phyloP scores from a whole-genome alignment of 495 filamentous ascomycete genomes.

The Daldinia grandis region DNA sequence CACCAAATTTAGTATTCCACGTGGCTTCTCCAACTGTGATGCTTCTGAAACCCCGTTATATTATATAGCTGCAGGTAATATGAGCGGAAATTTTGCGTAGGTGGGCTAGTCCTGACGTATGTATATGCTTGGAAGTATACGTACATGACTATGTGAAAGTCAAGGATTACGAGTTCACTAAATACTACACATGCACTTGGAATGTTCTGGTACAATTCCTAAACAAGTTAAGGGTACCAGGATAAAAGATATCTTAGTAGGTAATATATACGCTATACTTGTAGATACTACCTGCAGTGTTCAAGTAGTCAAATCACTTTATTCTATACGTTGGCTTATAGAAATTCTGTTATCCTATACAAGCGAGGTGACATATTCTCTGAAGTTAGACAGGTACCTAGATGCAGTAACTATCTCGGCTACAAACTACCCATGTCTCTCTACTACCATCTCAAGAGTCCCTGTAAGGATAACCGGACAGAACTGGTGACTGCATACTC shows the following conservation, averaged over 20 bases:
- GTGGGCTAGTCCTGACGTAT: slow-evolving; percentile 8
- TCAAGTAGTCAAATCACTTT: neutral
- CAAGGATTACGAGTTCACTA: neutral
- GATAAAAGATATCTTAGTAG: neutral
- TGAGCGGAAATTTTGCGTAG: slow-evolving; percentile 6
- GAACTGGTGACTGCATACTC: neutral
- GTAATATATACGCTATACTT: neutral
- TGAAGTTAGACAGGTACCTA: neutral
- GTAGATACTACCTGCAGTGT: neutral
- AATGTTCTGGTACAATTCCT: slow-evolving; percentile 13
- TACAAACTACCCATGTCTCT: neutral
- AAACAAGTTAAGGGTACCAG: neutral
- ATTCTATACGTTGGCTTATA: neutral
- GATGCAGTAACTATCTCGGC: neutral
- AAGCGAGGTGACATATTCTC: neutral
- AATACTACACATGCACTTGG: neutral
- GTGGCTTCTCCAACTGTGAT: slow-evolving; percentile 20
- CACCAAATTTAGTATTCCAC: slow-evolving; percentile 31
- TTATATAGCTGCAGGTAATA: slow-evolving; percentile 7
- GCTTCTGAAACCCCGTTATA: slow-evolving; percentile 3
- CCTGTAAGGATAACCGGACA: neutral
- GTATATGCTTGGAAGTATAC: slow-evolving; percentile 14
- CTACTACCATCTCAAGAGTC: neutral
- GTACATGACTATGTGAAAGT: neutral
- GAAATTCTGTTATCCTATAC: neutral